Evolutionary conservation across 2,329 filamentous ascomycete genomes (phyloP), one percentile per base, ranked within the genome.

Genomic region (Alternaria incomplexa): DNA sequence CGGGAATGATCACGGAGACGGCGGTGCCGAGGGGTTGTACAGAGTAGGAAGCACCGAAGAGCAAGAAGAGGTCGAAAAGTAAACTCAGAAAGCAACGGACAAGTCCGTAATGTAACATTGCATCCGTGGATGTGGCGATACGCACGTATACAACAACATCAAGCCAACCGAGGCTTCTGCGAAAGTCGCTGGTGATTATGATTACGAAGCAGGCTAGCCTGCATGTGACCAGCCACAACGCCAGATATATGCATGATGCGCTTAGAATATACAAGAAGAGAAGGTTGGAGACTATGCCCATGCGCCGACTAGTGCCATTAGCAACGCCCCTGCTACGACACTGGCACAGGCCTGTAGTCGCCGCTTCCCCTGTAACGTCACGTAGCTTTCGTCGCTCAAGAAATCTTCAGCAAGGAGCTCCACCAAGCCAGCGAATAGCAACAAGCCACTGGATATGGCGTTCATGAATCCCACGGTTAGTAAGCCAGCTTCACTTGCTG

Each of bases 291-390:
- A 56, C 62, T 76, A 84, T 65, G 89, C 89, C 85, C 88, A 91
- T 53, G 88, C 89, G 8, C 89, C 89, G 2, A 91, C 89, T 61
- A 91, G 79, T 20, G 88, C 87, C 89, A 91, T 91, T 46, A 91
- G 76, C 63, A 85, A 76, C 15, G 86, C 85, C 0, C 89, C 89
- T 28, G 81, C 82, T 11, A 89, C 83, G 36, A 91, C 89, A 10
- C 87, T 85, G 44, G 82, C 79, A 77, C 88, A 90, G 59, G 89
- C 89, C 72, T 90, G 85, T 59, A 89, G 73, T 63, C 89, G 84
- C 67, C 84, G 82, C 72, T 82, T 83, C 7, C 89, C 89, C 59
- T 81, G 83, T 56, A 91, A 77, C 22, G 83, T 83, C 51, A 84
- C 81, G 78, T 91, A 91, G 68, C 89, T 90, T 63, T 85, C 83